Conservation (phyloP, 2,329 filamentous ascomycete species). For the Arachnopeziza araneosa region DNA sequence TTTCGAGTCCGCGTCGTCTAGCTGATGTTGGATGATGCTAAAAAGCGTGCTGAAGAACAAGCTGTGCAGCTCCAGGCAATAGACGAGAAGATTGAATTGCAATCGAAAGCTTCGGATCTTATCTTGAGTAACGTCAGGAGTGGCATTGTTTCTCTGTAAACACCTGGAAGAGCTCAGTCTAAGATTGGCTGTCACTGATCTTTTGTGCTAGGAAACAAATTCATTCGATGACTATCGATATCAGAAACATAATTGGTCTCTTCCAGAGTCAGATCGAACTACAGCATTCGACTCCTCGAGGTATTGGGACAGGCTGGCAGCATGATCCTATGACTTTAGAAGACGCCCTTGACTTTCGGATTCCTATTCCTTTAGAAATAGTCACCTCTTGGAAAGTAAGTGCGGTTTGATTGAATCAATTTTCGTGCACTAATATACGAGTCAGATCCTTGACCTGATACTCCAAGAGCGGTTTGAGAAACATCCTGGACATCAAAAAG, state of each 20-base stretch:
- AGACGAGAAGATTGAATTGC: neutral
- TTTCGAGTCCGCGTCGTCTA: constrained; percentile 1
- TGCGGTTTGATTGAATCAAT: neutral
- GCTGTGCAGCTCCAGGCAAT: constrained; percentile 2
- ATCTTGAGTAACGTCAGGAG: constrained; percentile 4
- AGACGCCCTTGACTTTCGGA: constrained; percentile 5
- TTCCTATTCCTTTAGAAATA: constrained; percentile 10
- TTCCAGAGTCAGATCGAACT: too few relatives aligned
- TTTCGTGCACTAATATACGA: neutral
- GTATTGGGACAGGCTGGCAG: constrained; percentile 5
- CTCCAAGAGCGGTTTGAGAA: constrained; percentile 2
- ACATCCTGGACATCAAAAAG: neutral
- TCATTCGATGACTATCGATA: too few relatives aligned
- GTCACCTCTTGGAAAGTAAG: constrained; percentile 10
- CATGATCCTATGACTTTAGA: constrained; percentile 7
- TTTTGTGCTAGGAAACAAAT: too few relatives aligned
- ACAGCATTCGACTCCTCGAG: neutral
- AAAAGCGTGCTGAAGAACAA: constrained; percentile 1
- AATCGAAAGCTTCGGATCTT: constrained; percentile 6
- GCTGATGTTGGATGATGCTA: neutral
- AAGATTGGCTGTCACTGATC: too few relatives aligned
- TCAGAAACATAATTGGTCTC: too few relatives aligned
- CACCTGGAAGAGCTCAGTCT: too few relatives aligned
- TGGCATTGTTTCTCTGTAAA: neutral
- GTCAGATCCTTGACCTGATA: constrained; percentile 8